Evolutionary conservation across 305 asterid genomes (phyloP), one percentile per base, ranked within the genome.

Genomic region (Rubia occidens): DNA sequence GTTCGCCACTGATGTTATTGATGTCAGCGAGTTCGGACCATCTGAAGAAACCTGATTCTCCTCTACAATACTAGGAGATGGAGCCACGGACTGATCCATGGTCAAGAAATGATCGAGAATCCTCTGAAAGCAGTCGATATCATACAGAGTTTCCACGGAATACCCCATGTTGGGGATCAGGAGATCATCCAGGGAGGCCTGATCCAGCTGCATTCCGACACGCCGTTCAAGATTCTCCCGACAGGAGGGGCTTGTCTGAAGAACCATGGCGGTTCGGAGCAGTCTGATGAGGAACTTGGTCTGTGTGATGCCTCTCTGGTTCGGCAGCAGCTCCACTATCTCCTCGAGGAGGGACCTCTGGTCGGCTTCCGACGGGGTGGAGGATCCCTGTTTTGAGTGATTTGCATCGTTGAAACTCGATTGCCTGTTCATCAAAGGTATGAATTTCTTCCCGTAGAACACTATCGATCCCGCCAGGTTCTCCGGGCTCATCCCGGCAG

Each of bases 111-210:
- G 92, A 17, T 93, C 97, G 11, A 93, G 84, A 77, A 93, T 93
- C 83, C 97, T 86, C 77, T 93, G 97, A 47, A 90, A 88, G 60
- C 97, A 93, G 63, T 93, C 97, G 0, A 87, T 81, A 58, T 88
- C 98, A 45, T 90, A 93, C 26, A 87, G 58, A 0, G 96, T 87
- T 47, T 94, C 99, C 1, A 82, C 93, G 1, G 86, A 78, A 40
- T 80, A 89, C 0, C 96, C 96, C 80, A 83, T 71, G 56, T 87
- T 91, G 1, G 96, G 96, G n/a, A 94, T 79, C 61, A 94, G 72
- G 11, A 94, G 67, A 78, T 94, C 97, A 26, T 94, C 95, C 43
- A 94, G 13, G 3, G 86, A 59, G 29, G 95, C 90, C 73, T 84
- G 87, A 42, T 91, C 99, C 21, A 94, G 60, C 73, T 94, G 95